These are phyloP conservation scores for Pleodorina starrii DNA, from an alignment of 139 green algal species.

Conservation along the genomic window DNA sequence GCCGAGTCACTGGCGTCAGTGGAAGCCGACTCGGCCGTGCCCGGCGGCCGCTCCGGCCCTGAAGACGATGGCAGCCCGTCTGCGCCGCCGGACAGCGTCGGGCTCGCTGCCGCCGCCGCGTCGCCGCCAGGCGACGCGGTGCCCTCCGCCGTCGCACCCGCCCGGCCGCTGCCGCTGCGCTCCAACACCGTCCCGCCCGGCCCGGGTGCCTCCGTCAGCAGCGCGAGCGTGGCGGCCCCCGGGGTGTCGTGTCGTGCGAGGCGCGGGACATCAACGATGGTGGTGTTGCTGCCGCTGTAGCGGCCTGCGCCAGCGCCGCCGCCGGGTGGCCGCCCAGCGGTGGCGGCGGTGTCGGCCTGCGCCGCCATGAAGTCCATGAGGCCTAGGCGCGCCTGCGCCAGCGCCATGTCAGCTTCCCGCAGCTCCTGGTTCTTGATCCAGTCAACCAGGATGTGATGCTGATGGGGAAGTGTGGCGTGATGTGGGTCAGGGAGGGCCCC, in stretches of 20 bases:
- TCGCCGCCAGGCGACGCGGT: background rate
- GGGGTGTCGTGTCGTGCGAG: background rate
- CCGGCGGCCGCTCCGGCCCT: background rate
- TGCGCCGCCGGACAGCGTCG: background rate
- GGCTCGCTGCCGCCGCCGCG: background rate
- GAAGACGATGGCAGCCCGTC: background rate
- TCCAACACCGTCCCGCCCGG: too few species aligned
- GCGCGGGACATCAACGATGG: background rate
- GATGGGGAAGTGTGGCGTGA: background rate
- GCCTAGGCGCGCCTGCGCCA: constrained; percentile 19
- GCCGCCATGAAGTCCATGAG: constrained; percentile 22
- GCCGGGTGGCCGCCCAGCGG: too few species aligned
- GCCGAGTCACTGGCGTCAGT: background rate
- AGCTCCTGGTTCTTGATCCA: constrained; percentile 48
- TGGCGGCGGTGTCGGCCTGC: constrained; percentile 4
- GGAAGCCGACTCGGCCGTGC: constrained; percentile 22
- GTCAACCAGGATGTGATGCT: constrained; percentile 38
- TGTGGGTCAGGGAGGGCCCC: too few species aligned
- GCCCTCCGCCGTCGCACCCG: background rate
- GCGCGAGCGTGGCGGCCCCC: constrained; percentile 7
- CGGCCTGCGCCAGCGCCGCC: background rate
- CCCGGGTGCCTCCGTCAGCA: constrained; percentile 18
- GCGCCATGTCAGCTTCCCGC: constrained; percentile 19
- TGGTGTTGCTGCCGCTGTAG: background rate
- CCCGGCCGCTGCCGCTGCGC: background rate